phyloP scores from a whole-genome alignment of 1,284 basidiomycete species.

The Ceratobasidium sp. region DNA sequence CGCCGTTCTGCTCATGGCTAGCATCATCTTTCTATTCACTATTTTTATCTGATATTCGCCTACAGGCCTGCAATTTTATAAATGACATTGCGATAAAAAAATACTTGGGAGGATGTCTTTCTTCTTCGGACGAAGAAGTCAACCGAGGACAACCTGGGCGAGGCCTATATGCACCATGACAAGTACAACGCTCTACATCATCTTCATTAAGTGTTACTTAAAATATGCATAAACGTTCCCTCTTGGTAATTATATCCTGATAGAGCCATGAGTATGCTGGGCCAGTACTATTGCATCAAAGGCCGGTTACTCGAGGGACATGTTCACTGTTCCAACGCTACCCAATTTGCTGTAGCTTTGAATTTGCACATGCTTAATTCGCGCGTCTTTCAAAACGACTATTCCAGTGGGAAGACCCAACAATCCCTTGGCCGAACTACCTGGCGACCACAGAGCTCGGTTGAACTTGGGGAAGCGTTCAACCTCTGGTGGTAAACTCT shows the following conservation, averaged over 20 bases:
- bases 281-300: conserved; percentile 69
- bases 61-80: conserved; percentile 17
- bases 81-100: conserved; percentile 1
- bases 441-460: conserved; percentile 4
- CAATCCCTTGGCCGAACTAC: background rate
- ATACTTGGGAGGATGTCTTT: conserved; percentile 13
- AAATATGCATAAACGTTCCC: background rate
- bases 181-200: conserved; percentile 22
- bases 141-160: conserved; percentile 2
- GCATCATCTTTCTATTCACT: background rate
- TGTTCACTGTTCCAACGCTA: conserved; percentile 68
- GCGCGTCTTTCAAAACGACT: background rate
- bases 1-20: conserved; percentile 18
- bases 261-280: conserved; percentile 23
- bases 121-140: conserved; percentile 3
- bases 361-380: conserved; percentile 10
- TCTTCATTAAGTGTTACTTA: conserved; percentile 5
- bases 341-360: background rate
- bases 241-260: background rate
- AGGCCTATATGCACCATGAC: background rate
- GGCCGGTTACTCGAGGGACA: conserved; percentile 75
- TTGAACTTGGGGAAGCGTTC: conserved; percentile 23
- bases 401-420: background rate
- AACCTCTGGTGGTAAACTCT: conserved; percentile 27
- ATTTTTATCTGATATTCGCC: too few species aligned